Conservation (phyloP, 1,139 yeast species). For the Magnusiomyces paraingens region DNA sequence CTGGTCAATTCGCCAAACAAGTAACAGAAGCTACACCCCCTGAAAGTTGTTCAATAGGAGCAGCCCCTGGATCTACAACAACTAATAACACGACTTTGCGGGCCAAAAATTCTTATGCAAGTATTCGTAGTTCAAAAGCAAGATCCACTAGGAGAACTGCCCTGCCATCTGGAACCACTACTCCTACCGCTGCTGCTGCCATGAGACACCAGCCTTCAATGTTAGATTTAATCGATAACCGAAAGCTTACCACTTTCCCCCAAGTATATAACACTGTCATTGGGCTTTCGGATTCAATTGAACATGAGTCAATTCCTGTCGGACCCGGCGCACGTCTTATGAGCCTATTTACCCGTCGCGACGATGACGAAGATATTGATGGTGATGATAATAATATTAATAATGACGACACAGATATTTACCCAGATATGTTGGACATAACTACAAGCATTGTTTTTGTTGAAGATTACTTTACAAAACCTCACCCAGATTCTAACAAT, state of each 20-base stretch:
- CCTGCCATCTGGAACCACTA: too few species aligned
- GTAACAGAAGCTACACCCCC: too few species aligned
- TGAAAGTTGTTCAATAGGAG: too few species aligned
- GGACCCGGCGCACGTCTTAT: background rate
- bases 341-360: background rate
- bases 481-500: background rate
- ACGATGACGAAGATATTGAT: background rate
- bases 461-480: slow-evolving; percentile 11
- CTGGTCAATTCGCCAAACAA: too few species aligned
- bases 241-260: slow-evolving; percentile 12
- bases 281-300: slow-evolving; percentile 1
- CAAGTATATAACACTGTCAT: slow-evolving; percentile 11
- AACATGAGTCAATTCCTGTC: slow-evolving; percentile 2
- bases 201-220: slow-evolving; percentile 1
- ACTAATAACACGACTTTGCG: too few species aligned
- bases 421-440: background rate
- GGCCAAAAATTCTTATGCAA: too few species aligned
- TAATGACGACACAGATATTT: background rate
- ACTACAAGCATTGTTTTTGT: slow-evolving; percentile 6
- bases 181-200: too few species aligned
- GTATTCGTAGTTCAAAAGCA: too few species aligned
- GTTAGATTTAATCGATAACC: slow-evolving; percentile 10
- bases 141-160: too few species aligned
- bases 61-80: too few species aligned
- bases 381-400: background rate